These are phyloP conservation scores for Kodamaea fungicola DNA, from an alignment of 1,139 yeast species.

Conservation along the genomic window DNA sequence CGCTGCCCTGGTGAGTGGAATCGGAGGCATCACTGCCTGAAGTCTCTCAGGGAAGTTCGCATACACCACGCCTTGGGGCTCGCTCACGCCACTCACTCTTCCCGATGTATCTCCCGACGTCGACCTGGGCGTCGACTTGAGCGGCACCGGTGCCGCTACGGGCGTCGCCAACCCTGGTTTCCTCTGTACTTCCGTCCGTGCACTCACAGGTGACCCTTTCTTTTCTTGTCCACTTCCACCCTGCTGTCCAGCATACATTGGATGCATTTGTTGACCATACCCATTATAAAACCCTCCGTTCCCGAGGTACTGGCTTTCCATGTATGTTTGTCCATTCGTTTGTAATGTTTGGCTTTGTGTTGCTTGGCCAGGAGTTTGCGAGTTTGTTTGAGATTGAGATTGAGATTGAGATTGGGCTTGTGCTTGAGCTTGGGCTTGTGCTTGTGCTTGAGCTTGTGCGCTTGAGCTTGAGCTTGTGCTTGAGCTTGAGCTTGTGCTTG, in stretches of 20 bases:
- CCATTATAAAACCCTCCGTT: not conserved
- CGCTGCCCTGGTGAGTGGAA: constrained; percentile 33
- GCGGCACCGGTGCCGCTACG: constrained; percentile 1
- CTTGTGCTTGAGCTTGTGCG: not conserved
- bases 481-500: not conserved
- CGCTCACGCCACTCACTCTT: constrained; percentile 3
- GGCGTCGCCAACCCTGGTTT: constrained; percentile 1
- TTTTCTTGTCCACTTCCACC: not conserved
- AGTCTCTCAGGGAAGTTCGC: constrained; percentile 17
- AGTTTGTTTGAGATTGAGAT: not conserved
- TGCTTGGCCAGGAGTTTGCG: not conserved
- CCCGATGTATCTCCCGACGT: constrained; percentile 4
- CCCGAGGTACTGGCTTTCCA: not conserved
- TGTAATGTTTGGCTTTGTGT: not conserved
- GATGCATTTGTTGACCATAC: not conserved
- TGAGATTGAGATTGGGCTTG: constrained; percentile 1
- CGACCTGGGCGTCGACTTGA: constrained; percentile 4
- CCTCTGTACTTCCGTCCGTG: not conserved
- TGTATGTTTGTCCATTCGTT: constrained; percentile 1
- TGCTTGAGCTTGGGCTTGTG: constrained; percentile 2
- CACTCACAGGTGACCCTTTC: not conserved
- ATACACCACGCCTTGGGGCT: constrained; percentile 10
- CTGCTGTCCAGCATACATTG: not conserved
- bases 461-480: not conserved
- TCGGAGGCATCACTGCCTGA: constrained; percentile 31